These are phyloP conservation scores for Eutrema japonicum DNA, from an alignment of 345 rosid species.

Conservation along the genomic window DNA sequence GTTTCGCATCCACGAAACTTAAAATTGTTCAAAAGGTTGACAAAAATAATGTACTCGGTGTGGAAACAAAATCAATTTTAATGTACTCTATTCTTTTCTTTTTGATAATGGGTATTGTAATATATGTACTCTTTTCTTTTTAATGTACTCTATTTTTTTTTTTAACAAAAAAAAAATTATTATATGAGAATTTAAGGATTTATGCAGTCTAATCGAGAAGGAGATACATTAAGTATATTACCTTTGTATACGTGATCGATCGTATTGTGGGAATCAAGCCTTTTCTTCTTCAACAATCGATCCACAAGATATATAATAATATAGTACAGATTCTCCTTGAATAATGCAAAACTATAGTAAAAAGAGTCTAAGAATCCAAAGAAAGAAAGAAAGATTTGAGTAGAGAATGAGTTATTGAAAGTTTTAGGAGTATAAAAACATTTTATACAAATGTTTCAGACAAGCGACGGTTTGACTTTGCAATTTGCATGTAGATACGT, in stretches of 20 bases:
- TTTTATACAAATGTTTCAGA: conserved; percentile 30
- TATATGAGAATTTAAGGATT: conserved; percentile 24
- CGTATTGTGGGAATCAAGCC: conserved; percentile 34
- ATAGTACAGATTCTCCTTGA: conserved; percentile 32
- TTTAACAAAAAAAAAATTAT: neutral
- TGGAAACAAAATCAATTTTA: neutral
- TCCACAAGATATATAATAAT: conserved; percentile 39
- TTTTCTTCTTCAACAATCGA: conserved; percentile 60
- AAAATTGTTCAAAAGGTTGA: neutral
- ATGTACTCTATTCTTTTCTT: neutral
- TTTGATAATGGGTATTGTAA: no score
- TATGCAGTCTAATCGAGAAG: conserved; percentile 35
- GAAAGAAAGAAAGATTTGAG: conserved; percentile 44
- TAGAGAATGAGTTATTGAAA: conserved; percentile 35
- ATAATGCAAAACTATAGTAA: conserved; percentile 17
- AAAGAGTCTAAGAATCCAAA: conserved; percentile 26
- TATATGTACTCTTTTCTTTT: neutral
- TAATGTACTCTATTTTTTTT: no score
- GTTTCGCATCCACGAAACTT: neutral
- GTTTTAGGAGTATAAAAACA: conserved; percentile 8
- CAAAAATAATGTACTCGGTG: neutral
- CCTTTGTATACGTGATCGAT: conserved; percentile 39
- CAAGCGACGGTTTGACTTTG: conserved; percentile 58
- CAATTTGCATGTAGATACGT: conserved; percentile 49
- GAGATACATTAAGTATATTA: conserved; percentile 29